phyloP scores from a whole-genome alignment of 2,329 filamentous ascomycete genomes.

The Plenodomus biglobosus region DNA sequence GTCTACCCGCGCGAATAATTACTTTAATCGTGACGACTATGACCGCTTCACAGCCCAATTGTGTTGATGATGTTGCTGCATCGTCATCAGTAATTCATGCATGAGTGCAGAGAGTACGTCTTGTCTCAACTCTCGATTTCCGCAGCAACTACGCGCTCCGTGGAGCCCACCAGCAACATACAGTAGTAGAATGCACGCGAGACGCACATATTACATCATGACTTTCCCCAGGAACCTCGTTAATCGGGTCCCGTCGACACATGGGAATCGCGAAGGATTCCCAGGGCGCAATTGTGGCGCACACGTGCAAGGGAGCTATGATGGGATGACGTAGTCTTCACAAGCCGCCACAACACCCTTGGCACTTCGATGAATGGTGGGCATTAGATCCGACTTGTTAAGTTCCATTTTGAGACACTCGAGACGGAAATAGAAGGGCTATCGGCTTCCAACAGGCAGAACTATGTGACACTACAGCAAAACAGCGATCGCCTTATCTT shows the following conservation, averaged over 20 bases:
- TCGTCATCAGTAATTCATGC: background rate
- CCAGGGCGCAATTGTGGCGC: background rate
- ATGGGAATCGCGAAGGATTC: background rate
- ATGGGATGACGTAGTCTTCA: background rate
- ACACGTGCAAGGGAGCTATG: background rate
- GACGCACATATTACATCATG: conserved; percentile 2
- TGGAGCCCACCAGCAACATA: background rate
- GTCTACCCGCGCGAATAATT: background rate
- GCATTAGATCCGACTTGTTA: background rate
- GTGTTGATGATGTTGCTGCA: background rate
- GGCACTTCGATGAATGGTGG: too few relatives aligned
- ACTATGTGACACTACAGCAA: too few relatives aligned
- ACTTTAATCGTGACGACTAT: conserved; percentile 1
- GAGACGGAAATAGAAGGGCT: too few relatives aligned
- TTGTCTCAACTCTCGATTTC: background rate
- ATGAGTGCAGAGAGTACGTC: background rate
- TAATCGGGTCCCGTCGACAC: background rate
- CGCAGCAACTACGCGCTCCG: background rate
- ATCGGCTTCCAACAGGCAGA: too few relatives aligned
- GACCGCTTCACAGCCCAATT: conserved; percentile 2
- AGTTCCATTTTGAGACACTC: background rate
- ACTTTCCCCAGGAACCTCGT: background rate
- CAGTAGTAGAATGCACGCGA: background rate
- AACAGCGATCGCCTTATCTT: too few relatives aligned
- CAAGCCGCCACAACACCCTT: too few relatives aligned